Percentiles rank a stretch among this genome's conserved stretches.
These are phyloP conservation scores for Chrysoporthe cubensis DNA, from an alignment of 2,329 filamentous ascomycete genomes.

Conservation along the genomic window DNA sequence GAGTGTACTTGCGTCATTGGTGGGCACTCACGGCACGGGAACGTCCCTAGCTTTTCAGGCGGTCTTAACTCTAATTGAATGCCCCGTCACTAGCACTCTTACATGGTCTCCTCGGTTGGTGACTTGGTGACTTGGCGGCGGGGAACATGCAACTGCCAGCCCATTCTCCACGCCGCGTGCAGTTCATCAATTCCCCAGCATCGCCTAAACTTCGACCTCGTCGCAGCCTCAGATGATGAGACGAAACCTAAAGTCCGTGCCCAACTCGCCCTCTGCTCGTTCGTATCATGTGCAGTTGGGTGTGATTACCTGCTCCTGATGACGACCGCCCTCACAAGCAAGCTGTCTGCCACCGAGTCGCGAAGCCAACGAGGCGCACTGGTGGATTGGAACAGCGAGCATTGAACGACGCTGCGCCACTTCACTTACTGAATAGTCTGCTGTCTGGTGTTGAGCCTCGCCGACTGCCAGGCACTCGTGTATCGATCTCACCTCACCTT, in stretches of 20 bases:
- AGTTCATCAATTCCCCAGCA: not conserved
- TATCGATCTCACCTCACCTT: not conserved
- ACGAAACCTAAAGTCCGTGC: not conserved
- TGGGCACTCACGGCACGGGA: not conserved
- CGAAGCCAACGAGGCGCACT: not conserved
- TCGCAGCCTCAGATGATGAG: not conserved
- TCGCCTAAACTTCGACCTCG: not conserved
- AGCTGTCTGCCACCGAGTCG: not conserved
- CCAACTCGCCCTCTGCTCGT: not conserved
- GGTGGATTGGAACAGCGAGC: not conserved
- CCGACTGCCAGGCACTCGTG: not conserved
- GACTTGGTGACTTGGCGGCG: conserved; percentile 6
- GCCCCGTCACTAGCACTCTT: not conserved
- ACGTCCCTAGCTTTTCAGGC: not conserved
- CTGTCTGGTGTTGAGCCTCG: not conserved
- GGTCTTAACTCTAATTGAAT: not conserved
- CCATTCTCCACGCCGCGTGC: not conserved
- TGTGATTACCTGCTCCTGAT: conserved; percentile 2
- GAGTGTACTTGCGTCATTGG: not conserved
- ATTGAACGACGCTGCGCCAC: not conserved
- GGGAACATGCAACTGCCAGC: conserved; percentile 1
- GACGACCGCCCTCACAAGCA: not conserved
- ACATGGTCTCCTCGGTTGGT: not conserved
- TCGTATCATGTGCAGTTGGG: not conserved
- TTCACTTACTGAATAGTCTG: not conserved